Percentiles rank a stretch among this genome's conserved stretches.
These are phyloP conservation scores for Pharnaceum exiguum DNA, from an alignment of 148 eudicot species.

Conservation along the genomic window DNA sequence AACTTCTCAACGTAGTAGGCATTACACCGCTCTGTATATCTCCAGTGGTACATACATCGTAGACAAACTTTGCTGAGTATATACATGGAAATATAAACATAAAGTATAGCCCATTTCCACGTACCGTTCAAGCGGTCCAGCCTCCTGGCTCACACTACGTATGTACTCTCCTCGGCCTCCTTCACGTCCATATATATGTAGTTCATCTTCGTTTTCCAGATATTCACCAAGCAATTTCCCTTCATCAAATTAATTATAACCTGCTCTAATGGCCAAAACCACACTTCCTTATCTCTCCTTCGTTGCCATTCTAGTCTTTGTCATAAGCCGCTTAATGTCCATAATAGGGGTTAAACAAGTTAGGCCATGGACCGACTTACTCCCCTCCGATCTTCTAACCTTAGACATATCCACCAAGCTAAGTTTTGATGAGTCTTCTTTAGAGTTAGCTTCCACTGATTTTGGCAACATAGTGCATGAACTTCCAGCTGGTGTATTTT, in stretches of 20 bases:
- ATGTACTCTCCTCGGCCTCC: too few relatives aligned
- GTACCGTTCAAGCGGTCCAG: too few relatives aligned
- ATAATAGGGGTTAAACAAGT: conserved; percentile 26
- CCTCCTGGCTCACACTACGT: too few relatives aligned
- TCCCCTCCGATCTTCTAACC: conserved; percentile 21
- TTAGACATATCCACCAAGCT: conserved; percentile 28
- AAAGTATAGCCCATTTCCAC: too few relatives aligned
- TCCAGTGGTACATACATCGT: too few relatives aligned
- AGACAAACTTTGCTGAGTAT: too few relatives aligned
- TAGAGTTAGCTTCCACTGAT: conserved; percentile 44
- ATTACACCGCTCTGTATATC: too few relatives aligned
- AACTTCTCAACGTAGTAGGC: too few relatives aligned
- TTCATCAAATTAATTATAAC: too few relatives aligned
- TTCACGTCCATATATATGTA: too few relatives aligned
- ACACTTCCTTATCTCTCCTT: conserved; percentile 14
- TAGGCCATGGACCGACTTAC: conserved; percentile 23
- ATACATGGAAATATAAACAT: too few relatives aligned
- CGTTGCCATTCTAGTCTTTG: conserved; percentile 19
- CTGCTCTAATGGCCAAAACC: conserved; percentile 25
- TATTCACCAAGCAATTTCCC: not conserved
- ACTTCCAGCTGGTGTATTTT: conserved; percentile 49
- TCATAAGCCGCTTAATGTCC: conserved; percentile 29
- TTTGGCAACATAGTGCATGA: conserved; percentile 42
- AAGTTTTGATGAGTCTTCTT: conserved; percentile 25
- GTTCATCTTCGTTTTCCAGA: too few relatives aligned